phyloP scores from a whole-genome alignment of 352 stramenopile genomes.

The Phytophthora fragariae region DNA sequence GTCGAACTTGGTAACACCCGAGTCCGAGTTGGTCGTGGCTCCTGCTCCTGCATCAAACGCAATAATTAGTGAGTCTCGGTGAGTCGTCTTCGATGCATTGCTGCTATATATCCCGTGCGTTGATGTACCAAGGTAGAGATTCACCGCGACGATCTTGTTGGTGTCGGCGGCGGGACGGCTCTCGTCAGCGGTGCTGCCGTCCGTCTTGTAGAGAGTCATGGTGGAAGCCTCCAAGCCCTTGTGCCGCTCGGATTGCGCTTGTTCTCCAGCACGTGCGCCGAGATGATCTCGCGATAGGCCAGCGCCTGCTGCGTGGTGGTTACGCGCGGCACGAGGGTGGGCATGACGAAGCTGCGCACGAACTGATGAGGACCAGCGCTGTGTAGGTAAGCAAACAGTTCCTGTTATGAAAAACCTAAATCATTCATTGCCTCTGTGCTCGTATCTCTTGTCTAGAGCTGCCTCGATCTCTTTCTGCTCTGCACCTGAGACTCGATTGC shows the following conservation, averaged over 20 bases:
- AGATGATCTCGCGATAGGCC: slow-evolving; percentile 96
- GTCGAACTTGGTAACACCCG: slow-evolving; percentile 96
- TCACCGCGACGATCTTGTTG: slow-evolving; percentile 94
- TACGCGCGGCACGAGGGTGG: slow-evolving; percentile 97
- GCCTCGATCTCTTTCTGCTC: neutral
- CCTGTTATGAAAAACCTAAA: neutral
- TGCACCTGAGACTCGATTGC: neutral
- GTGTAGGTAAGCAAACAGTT: slow-evolving; percentile 23
- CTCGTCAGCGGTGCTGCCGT: slow-evolving; percentile 97
- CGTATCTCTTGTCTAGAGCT: neutral
- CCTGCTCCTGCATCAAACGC: slow-evolving; percentile 60
- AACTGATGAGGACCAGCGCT: slow-evolving; percentile 88
- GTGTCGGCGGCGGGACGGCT: slow-evolving; percentile 88
- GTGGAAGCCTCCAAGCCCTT: slow-evolving; percentile 89
- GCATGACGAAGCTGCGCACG: slow-evolving; percentile 96
- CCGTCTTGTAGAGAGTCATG: slow-evolving; percentile 99
- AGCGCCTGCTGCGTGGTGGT: slow-evolving; percentile 95
- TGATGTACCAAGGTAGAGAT: slow-evolving; percentile 95
- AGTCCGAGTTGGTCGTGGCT: slow-evolving; percentile 99
- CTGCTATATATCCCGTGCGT: no score
- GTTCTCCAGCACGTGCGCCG: slow-evolving; percentile 82
- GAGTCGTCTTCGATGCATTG: neutral
- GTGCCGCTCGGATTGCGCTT: slow-evolving; percentile 32
- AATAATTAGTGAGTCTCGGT: slow-evolving; percentile 8
- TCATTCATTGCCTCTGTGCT: neutral